Base-by-base conservation (phyloP, 108 stramenopile genomes). In the Nannochloropsis oceanica region DNA sequence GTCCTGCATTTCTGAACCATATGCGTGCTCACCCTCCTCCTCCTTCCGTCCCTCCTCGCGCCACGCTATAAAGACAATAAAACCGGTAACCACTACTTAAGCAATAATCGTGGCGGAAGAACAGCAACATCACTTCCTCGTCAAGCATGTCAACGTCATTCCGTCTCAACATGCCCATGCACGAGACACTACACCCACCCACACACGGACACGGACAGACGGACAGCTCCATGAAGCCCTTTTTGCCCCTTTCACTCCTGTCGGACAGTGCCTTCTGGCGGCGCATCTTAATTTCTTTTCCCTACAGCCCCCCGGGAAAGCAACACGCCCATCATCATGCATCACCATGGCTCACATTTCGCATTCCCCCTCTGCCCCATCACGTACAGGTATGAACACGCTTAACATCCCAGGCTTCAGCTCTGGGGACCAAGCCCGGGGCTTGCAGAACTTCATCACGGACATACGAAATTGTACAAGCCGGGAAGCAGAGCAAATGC, bases 401-500 rank as follows among this genome's bases (percentile, higher is more conserved):
- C 59, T 73, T 9, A 73, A 73, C n/a, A 18, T 73, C 59, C 59
- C 59, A 10, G 59, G 59, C 59, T 73, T 73, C n/a, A 73, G 59
- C 80, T 87, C 25, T 83, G 87, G 80, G 80, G 85, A 26, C 43
- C 87, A 88, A 46, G 50, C 87, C 27, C 25, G 87, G 59, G 87
- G 87, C 25, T 84, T 88, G 25, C 84, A 81, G 46, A 88, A 88
- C 44, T 88, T 88, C 43, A 88, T 88, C 84, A 80, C 84, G 81
- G 87, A 88, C 27, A 88, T 88, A n/a, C 87, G 87, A 25, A 80
- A 84, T 27, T 84, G 84, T 34, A 80, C 42, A 13, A 86, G 84
- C 85, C 84, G 94, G 93, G 95, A 96, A 80, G 95, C 95, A 82
- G 97, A 98, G 86, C 89, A 91, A 27, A 86, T 85, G 81, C 95